Conservation (phyloP, 2,329 filamentous ascomycete genomes). For the Exophiala lecanii-corni region DNA sequence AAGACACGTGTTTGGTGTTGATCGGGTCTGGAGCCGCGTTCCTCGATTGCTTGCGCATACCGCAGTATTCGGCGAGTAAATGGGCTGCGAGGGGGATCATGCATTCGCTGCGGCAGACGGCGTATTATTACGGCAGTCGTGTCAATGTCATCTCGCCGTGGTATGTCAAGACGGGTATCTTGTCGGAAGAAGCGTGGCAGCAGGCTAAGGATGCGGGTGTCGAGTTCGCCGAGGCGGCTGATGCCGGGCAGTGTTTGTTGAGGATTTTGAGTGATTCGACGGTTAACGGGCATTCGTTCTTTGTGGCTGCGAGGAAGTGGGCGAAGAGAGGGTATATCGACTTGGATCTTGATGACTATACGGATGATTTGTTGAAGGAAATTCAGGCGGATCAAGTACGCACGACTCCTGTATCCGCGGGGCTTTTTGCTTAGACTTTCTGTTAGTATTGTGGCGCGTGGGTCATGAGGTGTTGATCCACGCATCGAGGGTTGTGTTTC, state of each 20-base stretch:
- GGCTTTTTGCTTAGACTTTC: slow-evolving; percentile 21
- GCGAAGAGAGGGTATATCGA: slow-evolving; percentile 31
- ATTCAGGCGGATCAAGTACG: slow-evolving; percentile 29
- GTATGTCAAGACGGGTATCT: slow-evolving; percentile 32
- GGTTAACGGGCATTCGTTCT: slow-evolving; percentile 33
- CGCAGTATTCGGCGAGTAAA: slow-evolving; percentile 34
- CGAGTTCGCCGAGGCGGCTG: slow-evolving; percentile 27
- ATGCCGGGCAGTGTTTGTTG: slow-evolving; percentile 28
- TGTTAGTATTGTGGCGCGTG: too few species aligned
- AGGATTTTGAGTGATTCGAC: slow-evolving; percentile 27
- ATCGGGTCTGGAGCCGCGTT: slow-evolving; percentile 33
- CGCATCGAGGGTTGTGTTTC: too few species aligned
- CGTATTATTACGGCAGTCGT: slow-evolving; percentile 31
- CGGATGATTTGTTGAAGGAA: slow-evolving; percentile 26
- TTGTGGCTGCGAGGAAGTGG: slow-evolving; percentile 34
- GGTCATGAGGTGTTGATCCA: too few species aligned
- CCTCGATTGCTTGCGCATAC: slow-evolving; percentile 30
- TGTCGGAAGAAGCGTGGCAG: slow-evolving; percentile 27
- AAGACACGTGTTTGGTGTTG: slow-evolving; percentile 32
- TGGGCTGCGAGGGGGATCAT: slow-evolving; percentile 36
- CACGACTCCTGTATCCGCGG: slow-evolving; percentile 24
- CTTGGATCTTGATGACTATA: slow-evolving; percentile 32
- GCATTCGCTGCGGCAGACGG: slow-evolving; percentile 32
- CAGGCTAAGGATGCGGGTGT: slow-evolving; percentile 28
- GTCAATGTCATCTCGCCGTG: slow-evolving; percentile 36